These are phyloP conservation scores for Ophiocordyceps robertsii DNA, from an alignment of 2,329 filamentous ascomycete species.

Conservation along the genomic window DNA sequence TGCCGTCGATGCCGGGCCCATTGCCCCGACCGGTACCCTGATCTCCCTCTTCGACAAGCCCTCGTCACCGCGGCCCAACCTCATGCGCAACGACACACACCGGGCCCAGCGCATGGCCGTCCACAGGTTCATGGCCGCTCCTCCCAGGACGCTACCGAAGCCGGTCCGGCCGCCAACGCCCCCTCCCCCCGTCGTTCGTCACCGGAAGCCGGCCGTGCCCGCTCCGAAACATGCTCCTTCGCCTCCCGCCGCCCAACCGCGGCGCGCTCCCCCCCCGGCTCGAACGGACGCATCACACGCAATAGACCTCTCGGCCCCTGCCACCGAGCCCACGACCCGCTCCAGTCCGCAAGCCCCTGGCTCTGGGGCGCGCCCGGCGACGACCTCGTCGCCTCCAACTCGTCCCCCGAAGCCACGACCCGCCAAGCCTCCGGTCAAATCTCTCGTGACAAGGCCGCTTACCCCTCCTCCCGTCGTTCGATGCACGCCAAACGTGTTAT, in stretches of 20 bases:
- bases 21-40: conserved; percentile 48
- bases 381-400: background rate
- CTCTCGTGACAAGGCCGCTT: conserved; percentile 3
- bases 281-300: background rate
- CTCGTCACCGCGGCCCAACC: conserved; percentile 15
- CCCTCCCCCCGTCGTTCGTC: background rate
- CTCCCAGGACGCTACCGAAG: background rate
- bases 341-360: conserved; percentile 1
- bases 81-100: background rate
- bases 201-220: background rate
- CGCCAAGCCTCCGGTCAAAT: background rate
- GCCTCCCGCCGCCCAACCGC: background rate
- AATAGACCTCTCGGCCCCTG: background rate
- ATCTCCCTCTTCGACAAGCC: conserved; percentile 53
- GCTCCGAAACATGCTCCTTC: background rate
- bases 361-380: background rate
- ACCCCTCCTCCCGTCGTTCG: conserved; percentile 6
- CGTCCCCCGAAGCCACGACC: background rate
- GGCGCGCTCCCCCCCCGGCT: background rate
- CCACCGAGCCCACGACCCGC: conserved; percentile 7
- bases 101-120: conserved; percentile 1
- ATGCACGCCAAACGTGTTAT: conserved; percentile 13
- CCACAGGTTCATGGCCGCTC: conserved; percentile 1
- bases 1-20: conserved; percentile 36
- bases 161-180: background rate